Evolutionary conservation across 225 moss, liverwort and hornwort genomes (phyloP).

Genomic region (Asterella californica): DNA sequence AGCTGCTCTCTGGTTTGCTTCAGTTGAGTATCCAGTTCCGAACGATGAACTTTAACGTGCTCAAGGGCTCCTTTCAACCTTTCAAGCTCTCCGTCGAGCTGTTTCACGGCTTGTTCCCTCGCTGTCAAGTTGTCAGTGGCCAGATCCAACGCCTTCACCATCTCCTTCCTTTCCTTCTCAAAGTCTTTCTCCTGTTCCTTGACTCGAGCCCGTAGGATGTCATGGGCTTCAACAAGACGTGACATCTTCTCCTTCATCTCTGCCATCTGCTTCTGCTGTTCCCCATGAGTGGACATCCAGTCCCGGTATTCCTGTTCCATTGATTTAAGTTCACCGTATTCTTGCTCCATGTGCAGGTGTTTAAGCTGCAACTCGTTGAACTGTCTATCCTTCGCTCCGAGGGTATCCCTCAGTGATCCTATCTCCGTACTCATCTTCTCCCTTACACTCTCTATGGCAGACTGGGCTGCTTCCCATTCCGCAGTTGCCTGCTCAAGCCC

Average conservation of each 20-base stretch:
- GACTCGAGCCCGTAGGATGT: constrained; percentile 32
- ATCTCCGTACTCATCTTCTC: constrained; percentile 60
- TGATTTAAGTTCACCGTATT: constrained; percentile 43
- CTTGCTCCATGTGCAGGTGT: constrained; percentile 48
- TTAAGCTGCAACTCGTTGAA: constrained; percentile 55
- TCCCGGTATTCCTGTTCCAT: constrained; percentile 49
- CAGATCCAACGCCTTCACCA: constrained; percentile 35
- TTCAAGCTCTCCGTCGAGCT: constrained; percentile 45
- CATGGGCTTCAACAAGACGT: constrained; percentile 25
- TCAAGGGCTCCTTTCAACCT: constrained; percentile 41
- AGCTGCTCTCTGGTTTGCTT: constrained; percentile 37
- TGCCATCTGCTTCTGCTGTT: constrained; percentile 32
- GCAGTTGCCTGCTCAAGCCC: constrained; percentile 56
- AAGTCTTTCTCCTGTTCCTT: constrained; percentile 49
- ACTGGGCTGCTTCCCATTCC: constrained; percentile 50
- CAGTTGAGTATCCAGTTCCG: constrained; percentile 38
- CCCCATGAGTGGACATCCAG: constrained; percentile 42
- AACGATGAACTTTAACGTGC: constrained; percentile 44
- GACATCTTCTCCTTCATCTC: constrained; percentile 37
- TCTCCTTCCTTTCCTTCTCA: constrained; percentile 45
- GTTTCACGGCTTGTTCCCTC: constrained; percentile 37
- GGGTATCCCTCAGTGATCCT: constrained; percentile 42
- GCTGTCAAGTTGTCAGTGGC: constrained; percentile 35
- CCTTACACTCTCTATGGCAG: constrained; percentile 50
- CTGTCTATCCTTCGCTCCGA: constrained; percentile 53